These are phyloP conservation scores for Cytospora mali DNA, from an alignment of 2,329 filamentous ascomycete species.

Conservation along the genomic window DNA sequence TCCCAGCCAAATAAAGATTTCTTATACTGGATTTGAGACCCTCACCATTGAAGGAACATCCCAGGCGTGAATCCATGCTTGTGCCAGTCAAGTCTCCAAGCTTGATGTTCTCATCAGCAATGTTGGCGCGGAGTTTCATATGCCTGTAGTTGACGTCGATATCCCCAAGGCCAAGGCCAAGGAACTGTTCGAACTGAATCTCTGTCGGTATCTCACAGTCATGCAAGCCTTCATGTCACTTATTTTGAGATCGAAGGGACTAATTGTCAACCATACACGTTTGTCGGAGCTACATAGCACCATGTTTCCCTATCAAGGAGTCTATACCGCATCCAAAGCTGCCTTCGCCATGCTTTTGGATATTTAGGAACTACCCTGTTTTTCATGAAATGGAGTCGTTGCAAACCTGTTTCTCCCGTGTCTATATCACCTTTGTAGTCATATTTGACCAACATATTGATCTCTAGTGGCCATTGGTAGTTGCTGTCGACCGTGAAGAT, in stretches of 20 bases:
- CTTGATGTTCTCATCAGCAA: constrained; percentile 23
- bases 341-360: constrained; percentile 11
- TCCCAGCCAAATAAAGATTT: constrained; percentile 39
- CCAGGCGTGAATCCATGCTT: constrained; percentile 37
- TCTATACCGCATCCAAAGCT: constrained; percentile 18
- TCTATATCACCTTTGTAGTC: no score
- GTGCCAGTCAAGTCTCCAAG: constrained; percentile 31
- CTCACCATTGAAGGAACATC: constrained; percentile 46
- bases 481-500: no score
- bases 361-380: no score
- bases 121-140: constrained; percentile 28
- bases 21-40: no score
- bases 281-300: not conserved
- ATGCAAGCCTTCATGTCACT: constrained; percentile 33
- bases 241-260: constrained; percentile 27
- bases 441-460: no score
- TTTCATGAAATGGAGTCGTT: no score
- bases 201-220: constrained; percentile 33
- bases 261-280: constrained; percentile 21
- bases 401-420: no score
- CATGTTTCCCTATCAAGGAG: constrained; percentile 6
- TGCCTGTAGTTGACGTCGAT: constrained; percentile 32
- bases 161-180: constrained; percentile 23
- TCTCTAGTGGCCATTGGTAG: no score
- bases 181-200: constrained; percentile 34